Base-by-base conservation (phyloP, 2,329 filamentous ascomycete species). In the Colletotrichum limetticola region DNA sequence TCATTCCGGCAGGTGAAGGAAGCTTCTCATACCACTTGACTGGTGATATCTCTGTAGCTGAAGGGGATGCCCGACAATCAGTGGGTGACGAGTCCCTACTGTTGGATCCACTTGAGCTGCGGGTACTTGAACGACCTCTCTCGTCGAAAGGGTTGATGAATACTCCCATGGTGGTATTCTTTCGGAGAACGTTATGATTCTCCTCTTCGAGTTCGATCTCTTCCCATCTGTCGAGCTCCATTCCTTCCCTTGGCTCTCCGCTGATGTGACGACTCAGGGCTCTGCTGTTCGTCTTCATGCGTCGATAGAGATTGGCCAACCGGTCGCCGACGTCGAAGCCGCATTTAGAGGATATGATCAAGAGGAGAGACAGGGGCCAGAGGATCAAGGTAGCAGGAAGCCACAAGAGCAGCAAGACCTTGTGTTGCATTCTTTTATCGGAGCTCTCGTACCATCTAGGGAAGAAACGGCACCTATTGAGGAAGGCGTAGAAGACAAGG, bases 401-500 rank as follows among this genome's bases (percentile, higher is more conserved):
- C 71, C 66, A 73, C 26, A 71, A 16, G 16, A 22, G 2, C 2
- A 71, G 9, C 3, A 71, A 49, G 16, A 32, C 6, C 57, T 62
- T 71, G 19, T 24, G 22, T 35, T 6, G 42, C 6, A 5, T 12
- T 5, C 46, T 37, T 28, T 61, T 32, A 5, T 22, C 14, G 7
- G 52, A 57, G 46, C 7, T 16, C 26, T 22, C 14, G 67, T 73
- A 71, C 71, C 71, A 70, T 16, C 22, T 7, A 6, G 67, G 71
- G 5, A 59, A 26, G 2, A 61, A 12, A n/a, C 59, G 55, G 6
- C 28, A 53, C 3, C 35, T 57, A 32, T 60, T 69, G n/a, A 57
- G 4, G 61, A 37, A 16, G 24, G 22, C 12, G 32, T 57, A 71
- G 0, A 1, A 14, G 4, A 49, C 9, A 32, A 61, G 7, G 12